Base-by-base conservation (phyloP, 169 alveolate genomes). In the Haemoproteus tartakovskyi region DNA sequence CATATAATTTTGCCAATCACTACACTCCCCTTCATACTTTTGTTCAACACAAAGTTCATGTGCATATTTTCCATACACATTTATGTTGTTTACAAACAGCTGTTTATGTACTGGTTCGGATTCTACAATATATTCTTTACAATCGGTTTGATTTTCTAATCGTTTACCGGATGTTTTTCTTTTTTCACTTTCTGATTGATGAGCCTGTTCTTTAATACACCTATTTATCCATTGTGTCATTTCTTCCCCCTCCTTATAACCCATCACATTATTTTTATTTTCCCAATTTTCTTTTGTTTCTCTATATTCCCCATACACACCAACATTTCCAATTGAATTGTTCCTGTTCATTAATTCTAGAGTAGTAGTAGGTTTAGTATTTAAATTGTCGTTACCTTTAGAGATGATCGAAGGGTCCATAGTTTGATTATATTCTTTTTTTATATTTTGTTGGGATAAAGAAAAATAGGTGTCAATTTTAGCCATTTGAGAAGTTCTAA, bases 11-110 rank as follows among this genome's bases (percentile, higher is more conserved):
- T 56, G 61, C 84, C 84, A 70, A 29, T 56, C 57, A n/a, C n/a
- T n/a, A n/a, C n/a, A n/a, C 19, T 70, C 84, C 5, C 84, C 84
- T 11, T 60, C 48, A 36, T 56, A 70, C 9, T 27, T 3, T 37
- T 56, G 37, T 16, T 70, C 41, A 51, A 70, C 46, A 36, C 57
- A 70, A 16, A 70, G 27, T 40, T 60, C 24, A 26, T 70, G 19
- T 2, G 84, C 26, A 24, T 70, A 70, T 41, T 70, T 70, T 45
- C 57, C 57, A 26, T 70, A 70, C 11, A 70, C 54, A 19, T 70
- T 63, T 21, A 70, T 70, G 11, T 70, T 56, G 6, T 43, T 70
- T 43, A 70, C 18, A 36, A 41, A 70, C 24, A 70, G 41, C 37
- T 70, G 84, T 8, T 56, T 47, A 29, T 70, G 54, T 21, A 45